phyloP scores from a whole-genome alignment of 257 asterid genomes.

The Cordia subcordata region DNA sequence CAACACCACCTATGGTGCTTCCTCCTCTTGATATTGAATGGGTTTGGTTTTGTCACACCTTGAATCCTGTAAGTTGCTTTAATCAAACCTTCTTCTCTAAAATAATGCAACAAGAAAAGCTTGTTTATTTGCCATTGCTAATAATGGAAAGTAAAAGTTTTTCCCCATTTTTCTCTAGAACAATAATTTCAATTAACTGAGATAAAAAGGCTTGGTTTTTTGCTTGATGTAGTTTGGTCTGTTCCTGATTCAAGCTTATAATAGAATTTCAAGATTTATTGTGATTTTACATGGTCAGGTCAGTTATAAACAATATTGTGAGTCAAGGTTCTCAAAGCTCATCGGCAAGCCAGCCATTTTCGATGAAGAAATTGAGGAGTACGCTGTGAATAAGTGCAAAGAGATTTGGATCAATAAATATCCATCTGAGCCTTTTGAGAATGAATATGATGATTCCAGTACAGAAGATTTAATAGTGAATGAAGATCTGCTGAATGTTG shows the following conservation, averaged over 20 bases:
- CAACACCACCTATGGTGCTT: constrained; percentile 72
- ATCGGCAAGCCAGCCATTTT: constrained; percentile 69
- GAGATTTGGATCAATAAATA: constrained; percentile 59
- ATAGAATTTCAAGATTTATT: not conserved
- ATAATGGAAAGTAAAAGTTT: too few relatives aligned
- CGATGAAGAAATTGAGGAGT: constrained; percentile 78
- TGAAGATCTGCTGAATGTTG: constrained; percentile 52
- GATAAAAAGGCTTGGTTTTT: too few relatives aligned
- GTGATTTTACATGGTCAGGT: constrained; percentile 31
- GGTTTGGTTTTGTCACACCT: constrained; percentile 93
- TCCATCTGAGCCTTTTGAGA: constrained; percentile 73
- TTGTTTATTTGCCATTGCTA: too few relatives aligned
- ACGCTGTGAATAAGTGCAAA: constrained; percentile 76
- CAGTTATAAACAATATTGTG: constrained; percentile 64
- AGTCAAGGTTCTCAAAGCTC: constrained; percentile 67
- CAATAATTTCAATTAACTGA: too few relatives aligned
- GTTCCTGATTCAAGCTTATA: not conserved
- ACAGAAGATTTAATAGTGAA: constrained; percentile 10
- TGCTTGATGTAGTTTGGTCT: too few relatives aligned
- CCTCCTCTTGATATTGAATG: constrained; percentile 96
- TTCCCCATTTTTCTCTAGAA: too few relatives aligned
- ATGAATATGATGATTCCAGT: constrained; percentile 31
- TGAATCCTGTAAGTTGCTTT: constrained; percentile 48
- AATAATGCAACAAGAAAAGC: too few relatives aligned
- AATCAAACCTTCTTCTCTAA: too few relatives aligned